Base-by-base conservation (phyloP, 2,329 filamentous ascomycete species). In the Trichothecium sympodiale region DNA sequence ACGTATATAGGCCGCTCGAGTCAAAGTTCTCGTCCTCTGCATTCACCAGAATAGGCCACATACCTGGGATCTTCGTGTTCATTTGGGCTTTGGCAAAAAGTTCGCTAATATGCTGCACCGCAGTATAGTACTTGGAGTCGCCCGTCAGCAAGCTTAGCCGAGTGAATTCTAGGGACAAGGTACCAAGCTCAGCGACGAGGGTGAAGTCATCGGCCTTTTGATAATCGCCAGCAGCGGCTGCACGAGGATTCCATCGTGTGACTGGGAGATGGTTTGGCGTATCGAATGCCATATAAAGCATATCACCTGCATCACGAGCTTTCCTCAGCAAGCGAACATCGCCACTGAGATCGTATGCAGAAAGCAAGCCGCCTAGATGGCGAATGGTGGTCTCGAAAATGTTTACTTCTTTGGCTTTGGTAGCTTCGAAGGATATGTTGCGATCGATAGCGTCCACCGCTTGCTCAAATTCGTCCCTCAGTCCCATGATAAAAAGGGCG, bases 141-240 rank as follows among this genome's bases (percentile, higher is more conserved):
- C 68, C 67, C 2, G 75, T 80, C 25, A 80, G 53, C 50, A 80
- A 75, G 12, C 72, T 69, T 15, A 81, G 59, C 34, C 75, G 67
- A 10, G 77, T 80, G 43, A 80, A 71, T 46, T 80, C 75, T 12
- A 80, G 58, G 36, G 62, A 64, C 25, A 81, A 54, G 5, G 75
- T n/a, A 12, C 78, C 78, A 48, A 84, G 51, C 59, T 78, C 67
- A 42, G 70, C 75, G 46, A 81, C 59, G 46, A 80, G 56, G 16
- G 30, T 9, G 36, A 55, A 17, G 16, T 20, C 17, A 9, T 32
- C 17, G 6, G 35, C 29, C n/a, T n/a, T 17, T 17, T 32, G 30
- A 25, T 38, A 36, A 30, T 45, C 41, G 8, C 51, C 52, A 18
- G 39, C 37, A 17, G 47, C 42, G 6, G 51, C 52, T 2, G 39